Percentiles rank a stretch among this genome's conserved stretches.
These are phyloP conservation scores for Apiospora rasikravindrae DNA, from an alignment of 2,329 filamentous ascomycete genomes.

Conservation along the genomic window DNA sequence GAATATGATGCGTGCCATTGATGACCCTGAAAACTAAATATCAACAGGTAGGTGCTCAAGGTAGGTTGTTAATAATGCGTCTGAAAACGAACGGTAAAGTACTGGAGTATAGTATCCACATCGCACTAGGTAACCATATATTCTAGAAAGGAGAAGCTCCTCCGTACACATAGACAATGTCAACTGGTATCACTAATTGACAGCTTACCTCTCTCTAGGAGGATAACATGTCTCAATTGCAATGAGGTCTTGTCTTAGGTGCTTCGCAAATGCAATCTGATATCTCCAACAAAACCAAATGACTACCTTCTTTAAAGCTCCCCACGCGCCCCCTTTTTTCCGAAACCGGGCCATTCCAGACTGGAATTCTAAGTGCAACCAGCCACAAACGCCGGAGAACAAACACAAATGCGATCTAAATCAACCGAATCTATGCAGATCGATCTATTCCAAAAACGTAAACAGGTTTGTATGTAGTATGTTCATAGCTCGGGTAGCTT, in stretches of 20 bases:
- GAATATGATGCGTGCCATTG: background rate
- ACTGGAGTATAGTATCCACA: background rate
- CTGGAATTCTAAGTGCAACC: slow-evolving; percentile 2
- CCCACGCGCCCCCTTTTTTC: background rate
- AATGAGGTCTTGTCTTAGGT: background rate
- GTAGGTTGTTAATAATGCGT: background rate
- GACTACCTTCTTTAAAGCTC: background rate
- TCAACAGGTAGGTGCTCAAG: background rate
- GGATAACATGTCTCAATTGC: background rate
- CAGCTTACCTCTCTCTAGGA: no score
- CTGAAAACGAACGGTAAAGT: no score
- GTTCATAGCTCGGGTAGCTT: slow-evolving; percentile 92
- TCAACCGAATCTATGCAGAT: slow-evolving; percentile 4
- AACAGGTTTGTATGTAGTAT: slow-evolving; percentile 97
- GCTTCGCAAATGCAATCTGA: background rate
- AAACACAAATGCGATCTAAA: background rate
- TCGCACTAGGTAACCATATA: background rate
- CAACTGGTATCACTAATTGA: background rate
- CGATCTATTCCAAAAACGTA: slow-evolving; percentile 81
- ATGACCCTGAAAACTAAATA: background rate
- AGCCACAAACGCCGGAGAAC: slow-evolving; percentile 11
- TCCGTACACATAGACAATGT: background rate
- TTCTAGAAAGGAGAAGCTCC: background rate
- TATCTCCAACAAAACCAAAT: background rate
- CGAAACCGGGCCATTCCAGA: slow-evolving; percentile 1